These are phyloP conservation scores for Mortierella sp. DNA, from an alignment of 371 early-diverging fungal genomes.

Conservation along the genomic window DNA sequence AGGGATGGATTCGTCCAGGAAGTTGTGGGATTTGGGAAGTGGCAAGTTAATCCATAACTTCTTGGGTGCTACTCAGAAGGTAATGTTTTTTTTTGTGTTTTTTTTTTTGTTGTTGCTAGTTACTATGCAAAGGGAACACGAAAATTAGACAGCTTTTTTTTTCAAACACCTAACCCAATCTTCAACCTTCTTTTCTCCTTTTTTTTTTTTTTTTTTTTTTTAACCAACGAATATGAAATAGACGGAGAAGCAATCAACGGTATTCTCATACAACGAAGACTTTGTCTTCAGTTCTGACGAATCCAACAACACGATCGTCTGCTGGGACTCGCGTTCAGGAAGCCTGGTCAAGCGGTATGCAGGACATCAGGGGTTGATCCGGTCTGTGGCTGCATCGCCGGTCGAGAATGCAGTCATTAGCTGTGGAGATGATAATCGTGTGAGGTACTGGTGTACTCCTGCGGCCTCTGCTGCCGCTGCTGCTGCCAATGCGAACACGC, in stretches of 20 bases:
- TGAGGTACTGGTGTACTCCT: slow-evolving; percentile 47
- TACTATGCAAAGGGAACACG: background rate
- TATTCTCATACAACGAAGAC: slow-evolving; percentile 83
- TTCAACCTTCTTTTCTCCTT: background rate
- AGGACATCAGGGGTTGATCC: slow-evolving; percentile 65
- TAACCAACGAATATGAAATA: slow-evolving; percentile 17
- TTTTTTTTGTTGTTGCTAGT: background rate
- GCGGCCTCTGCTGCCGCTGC: slow-evolving; percentile 8
- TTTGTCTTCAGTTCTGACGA: slow-evolving; percentile 86
- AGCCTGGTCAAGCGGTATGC: slow-evolving; percentile 62
- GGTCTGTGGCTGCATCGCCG: slow-evolving; percentile 79
- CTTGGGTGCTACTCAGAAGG: slow-evolving; percentile 78
- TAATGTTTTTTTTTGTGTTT: slow-evolving; percentile 33
- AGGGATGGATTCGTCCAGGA: slow-evolving; percentile 81
- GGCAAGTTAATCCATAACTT: slow-evolving; percentile 76
- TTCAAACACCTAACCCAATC: slow-evolving; percentile 3
- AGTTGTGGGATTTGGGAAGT: slow-evolving; percentile 88
- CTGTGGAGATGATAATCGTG: slow-evolving; percentile 53
- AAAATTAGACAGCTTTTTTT: background rate
- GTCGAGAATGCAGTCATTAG: slow-evolving; percentile 63
- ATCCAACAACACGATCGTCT: slow-evolving; percentile 68
- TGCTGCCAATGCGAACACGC: background rate
- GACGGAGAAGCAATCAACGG: slow-evolving; percentile 61
- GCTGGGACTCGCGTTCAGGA: slow-evolving; percentile 79
- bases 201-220: background rate